Percentiles rank a stretch among this genome's conserved stretches.
Evolutionary conservation across 2,329 filamentous ascomycete genomes (phyloP).

Genomic region (Davidsoniella australis): DNA sequence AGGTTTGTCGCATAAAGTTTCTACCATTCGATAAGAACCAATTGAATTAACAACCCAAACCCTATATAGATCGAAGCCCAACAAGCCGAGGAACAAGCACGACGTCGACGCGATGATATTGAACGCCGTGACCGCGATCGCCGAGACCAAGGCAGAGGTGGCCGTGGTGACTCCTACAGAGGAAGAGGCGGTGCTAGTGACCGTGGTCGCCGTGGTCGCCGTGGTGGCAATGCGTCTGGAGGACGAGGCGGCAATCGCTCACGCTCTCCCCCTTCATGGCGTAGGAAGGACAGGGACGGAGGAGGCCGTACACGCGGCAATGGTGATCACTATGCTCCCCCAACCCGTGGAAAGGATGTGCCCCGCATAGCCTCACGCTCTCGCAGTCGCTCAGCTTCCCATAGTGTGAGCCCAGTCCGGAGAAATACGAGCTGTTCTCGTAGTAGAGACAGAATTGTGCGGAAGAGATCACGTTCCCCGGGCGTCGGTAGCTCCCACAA

Average conservation of each 20-base stretch:
- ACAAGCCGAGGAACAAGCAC: constrained; percentile 59
- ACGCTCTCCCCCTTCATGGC: constrained; percentile 27
- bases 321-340: constrained; percentile 32
- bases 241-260: constrained; percentile 27
- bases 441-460: constrained; percentile 31
- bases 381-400: constrained; percentile 12
- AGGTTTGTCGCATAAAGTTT: constrained; percentile 36
- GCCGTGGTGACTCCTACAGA: constrained; percentile 33
- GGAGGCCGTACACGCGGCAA: constrained; percentile 23
- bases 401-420: constrained; percentile 22
- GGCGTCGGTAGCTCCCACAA: constrained; percentile 19
- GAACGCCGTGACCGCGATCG: constrained; percentile 54
- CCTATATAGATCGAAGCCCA: constrained; percentile 56
- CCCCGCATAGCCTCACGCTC: constrained; percentile 17
- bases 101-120: constrained; percentile 53
- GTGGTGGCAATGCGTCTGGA: constrained; percentile 24
- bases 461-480: constrained; percentile 21
- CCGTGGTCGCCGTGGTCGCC: constrained; percentile 16
- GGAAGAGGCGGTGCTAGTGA: constrained; percentile 33
- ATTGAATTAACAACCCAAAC: not conserved
- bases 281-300: constrained; percentile 16
- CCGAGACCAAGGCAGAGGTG: constrained; percentile 33
- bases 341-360: constrained; percentile 16
- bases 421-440: constrained; percentile 29
- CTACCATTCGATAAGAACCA: not conserved